phyloP scores from a whole-genome alignment of 768 basidiomycete species.

The Guyanaporus albipodus region DNA sequence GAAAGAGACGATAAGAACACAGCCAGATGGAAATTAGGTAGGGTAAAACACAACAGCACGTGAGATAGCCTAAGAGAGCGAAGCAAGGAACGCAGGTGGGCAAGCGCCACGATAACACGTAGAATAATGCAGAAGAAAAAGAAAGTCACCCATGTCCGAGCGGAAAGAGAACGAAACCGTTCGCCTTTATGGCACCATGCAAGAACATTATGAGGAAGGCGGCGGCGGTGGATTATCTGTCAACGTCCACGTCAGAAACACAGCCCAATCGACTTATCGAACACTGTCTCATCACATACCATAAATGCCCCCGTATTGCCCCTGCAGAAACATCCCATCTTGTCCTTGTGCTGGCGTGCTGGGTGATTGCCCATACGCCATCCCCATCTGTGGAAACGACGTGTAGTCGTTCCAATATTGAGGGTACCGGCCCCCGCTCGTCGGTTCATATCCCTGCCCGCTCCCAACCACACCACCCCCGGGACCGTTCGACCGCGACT shows the following conservation, averaged over 20 bases:
- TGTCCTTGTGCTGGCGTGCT: conserved; percentile 14
- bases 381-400: conserved; percentile 46
- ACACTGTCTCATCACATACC: conserved; percentile 16
- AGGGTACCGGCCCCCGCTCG: conserved; percentile 36
- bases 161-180: not conserved
- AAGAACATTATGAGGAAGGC: conserved; percentile 4
- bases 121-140: not conserved
- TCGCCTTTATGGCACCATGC: no score
- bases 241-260: not conserved
- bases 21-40: not conserved
- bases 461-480: conserved; percentile 1
- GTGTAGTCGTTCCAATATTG: conserved; percentile 58
- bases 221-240: conserved; percentile 12
- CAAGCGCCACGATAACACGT: not conserved
- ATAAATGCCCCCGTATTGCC: conserved; percentile 26
- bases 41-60: not conserved
- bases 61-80: not conserved
- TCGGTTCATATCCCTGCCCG: conserved; percentile 21
- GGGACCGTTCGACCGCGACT: conserved; percentile 13
- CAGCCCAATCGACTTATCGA: not conserved
- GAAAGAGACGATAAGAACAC: not conserved
- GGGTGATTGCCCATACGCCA: conserved; percentile 32
- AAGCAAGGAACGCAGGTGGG: not conserved
- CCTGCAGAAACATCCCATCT: conserved; percentile 22
- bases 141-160: not conserved